Base-by-base conservation (phyloP, 768 basidiomycete genomes). In the Coprinopsis sp. region DNA sequence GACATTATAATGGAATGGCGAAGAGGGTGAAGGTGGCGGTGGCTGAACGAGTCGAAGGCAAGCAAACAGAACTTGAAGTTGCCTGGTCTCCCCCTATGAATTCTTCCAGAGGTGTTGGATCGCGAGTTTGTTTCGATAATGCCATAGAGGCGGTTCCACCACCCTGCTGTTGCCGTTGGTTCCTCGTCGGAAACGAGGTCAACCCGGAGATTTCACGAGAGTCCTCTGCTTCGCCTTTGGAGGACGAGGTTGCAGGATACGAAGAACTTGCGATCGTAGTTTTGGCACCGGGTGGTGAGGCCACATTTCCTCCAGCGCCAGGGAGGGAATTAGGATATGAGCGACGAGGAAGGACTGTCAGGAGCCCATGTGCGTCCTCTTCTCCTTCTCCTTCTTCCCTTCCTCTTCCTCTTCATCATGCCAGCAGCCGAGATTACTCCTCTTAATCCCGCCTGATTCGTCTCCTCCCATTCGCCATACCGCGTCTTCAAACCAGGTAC, bases 331-430 rank as follows among this genome's bases (percentile, higher is more conserved):
- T n/a, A n/a, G n/a, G n/a, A n/a, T n/a, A n/a, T n/a, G n/a, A n/a
- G n/a, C n/a, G 36, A 13, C 51, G 34, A 10, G 48, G 46, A 31
- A 1, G 49, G 48, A 3, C 37, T 27, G 3, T 44, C 46, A n/a
- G n/a, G n/a, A n/a, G n/a, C n/a, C n/a, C n/a, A n/a, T n/a, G n/a
- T n/a, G n/a, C n/a, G n/a, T n/a, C 3, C 43, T 40, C 3, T 38
- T 31, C 33, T 49, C 43, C 31, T 49, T 49, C 13, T 42, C 39
- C 22, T 38, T 42, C 5, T 38, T 38, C 23, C 33, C 41, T 10
- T n/a, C 2, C 19, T 46, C 28, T 21, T 50, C 49, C 40, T 47
- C 50, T 16, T 53, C 54, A 24, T 50, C 53, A n/a, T n/a, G n/a
- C n/a, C n/a, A n/a, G 6, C 25, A 39, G 3, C 12, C 28, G 22